A percentile compares a stretch with the other conserved stretches of the same genome.
Evolutionary conservation across 139 green algal species (phyloP).

Genomic region (Picochlorum sp.): DNA sequence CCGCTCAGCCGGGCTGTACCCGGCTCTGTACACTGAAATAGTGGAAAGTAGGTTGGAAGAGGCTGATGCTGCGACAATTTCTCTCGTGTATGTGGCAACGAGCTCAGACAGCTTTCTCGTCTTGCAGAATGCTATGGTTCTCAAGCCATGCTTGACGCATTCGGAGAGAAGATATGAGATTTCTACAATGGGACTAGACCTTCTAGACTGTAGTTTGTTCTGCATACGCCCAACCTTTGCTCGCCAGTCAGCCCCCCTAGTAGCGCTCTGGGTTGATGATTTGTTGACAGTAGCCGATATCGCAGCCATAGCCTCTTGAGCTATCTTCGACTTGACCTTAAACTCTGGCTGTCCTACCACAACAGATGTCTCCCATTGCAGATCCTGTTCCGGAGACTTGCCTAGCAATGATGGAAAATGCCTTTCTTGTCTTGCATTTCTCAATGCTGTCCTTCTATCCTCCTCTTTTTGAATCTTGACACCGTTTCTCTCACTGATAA

Average conservation of each 20-base stretch:
- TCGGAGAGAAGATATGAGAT: constrained; percentile 47
- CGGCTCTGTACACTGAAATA: constrained; percentile 61
- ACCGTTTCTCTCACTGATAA: constrained; percentile 19
- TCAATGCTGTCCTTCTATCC: neutral
- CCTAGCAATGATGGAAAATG: constrained; percentile 1
- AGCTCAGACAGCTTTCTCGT: constrained; percentile 94
- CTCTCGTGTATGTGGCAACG: constrained; percentile 75
- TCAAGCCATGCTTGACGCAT: constrained; percentile 60
- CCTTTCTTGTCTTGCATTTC: constrained; percentile 3
- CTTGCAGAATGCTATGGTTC: constrained; percentile 93
- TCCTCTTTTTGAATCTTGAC: neutral
- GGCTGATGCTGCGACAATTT: constrained; percentile 57
- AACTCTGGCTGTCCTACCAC: neutral
- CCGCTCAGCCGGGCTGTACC: constrained; percentile 53
- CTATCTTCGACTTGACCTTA: neutral
- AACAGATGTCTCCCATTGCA: neutral
- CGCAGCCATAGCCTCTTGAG: neutral
- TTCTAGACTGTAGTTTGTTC: neutral
- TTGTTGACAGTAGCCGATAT: neutral
- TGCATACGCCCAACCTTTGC: neutral
- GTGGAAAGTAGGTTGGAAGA: constrained; percentile 40
- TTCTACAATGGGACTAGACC: constrained; percentile 79
- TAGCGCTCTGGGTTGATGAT: neutral
- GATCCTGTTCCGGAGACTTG: neutral
- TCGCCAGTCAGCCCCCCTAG: neutral